Conservation (phyloP, 495 filamentous ascomycete genomes). For the Bacidia gigantensis region DNA sequence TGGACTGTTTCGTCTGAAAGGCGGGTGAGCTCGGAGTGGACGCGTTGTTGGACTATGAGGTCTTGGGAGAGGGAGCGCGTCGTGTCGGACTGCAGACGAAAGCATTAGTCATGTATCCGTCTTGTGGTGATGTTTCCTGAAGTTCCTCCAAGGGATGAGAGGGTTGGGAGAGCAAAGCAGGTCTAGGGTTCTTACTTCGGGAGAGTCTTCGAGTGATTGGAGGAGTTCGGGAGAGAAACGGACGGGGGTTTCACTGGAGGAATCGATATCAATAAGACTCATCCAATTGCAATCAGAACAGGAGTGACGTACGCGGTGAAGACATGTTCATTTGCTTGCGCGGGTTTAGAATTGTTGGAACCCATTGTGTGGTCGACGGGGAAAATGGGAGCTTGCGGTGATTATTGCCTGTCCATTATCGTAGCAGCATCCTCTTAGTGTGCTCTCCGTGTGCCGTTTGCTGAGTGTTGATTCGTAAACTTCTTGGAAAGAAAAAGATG, state of each 20-base stretch:
- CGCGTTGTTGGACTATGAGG: slow-evolving; percentile 77
- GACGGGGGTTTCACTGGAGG: slow-evolving; percentile 59
- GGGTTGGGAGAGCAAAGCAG: neutral
- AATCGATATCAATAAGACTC: neutral
- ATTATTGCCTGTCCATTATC: neutral
- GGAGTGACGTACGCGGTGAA: slow-evolving; percentile 21
- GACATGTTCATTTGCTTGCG: slow-evolving; percentile 37
- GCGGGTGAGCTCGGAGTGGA: slow-evolving; percentile 67
- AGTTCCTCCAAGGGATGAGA: neutral
- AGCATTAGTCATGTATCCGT: slow-evolving; percentile 10
- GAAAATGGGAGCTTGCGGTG: neutral
- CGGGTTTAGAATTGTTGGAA: slow-evolving; percentile 39
- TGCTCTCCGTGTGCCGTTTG: neutral
- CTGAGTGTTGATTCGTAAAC: neutral
- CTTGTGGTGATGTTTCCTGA: neutral
- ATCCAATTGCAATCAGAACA: neutral
- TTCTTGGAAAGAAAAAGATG: neutral
- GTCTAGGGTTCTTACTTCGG: slow-evolving; percentile 52
- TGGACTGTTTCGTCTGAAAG: slow-evolving; percentile 44
- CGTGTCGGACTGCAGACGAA: slow-evolving; percentile 36
- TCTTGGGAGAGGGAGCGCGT: slow-evolving; percentile 73
- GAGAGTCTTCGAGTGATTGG: slow-evolving; percentile 65
- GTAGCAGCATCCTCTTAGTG: neutral
- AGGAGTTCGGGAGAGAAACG: slow-evolving; percentile 78
- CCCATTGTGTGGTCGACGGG: slow-evolving; percentile 27